Base-by-base conservation (phyloP, 2,329 filamentous ascomycete genomes). In the Scedosporium minutisporum region DNA sequence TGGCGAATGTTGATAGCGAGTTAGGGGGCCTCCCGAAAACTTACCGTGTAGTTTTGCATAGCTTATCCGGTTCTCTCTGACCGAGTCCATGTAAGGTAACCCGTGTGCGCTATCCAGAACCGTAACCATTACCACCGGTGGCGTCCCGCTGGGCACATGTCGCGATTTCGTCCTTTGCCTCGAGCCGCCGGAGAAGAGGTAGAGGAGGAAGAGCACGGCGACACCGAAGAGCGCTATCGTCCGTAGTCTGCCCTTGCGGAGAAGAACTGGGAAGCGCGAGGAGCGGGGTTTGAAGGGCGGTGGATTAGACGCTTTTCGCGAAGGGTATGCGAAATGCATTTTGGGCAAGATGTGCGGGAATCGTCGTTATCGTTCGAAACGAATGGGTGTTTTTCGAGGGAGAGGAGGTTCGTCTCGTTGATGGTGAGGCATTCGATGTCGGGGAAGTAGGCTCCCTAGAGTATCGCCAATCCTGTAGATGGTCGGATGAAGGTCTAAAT, bases 281-380 rank as follows among this genome's bases (percentile, higher is more conserved):
- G 82, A 80, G 70, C 86, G 82, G 58, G 83, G 80, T 66, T 82
- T 81, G 76, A 90, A 93, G 33, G 88, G 87, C 67, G 87, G 85
- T 67, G 89, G 85, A 71, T 88, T 86, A 67, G 90, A 93, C 71
- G 84, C 86, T 77, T 93, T 96, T 74, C 92, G 88, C 70, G 91
- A 85, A 62, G 92, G 92, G 69, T 96, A 87, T 66, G 93, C 91
- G 80, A 93, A 92, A 75, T 96, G 93, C 91, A 96, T 95, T 68
- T 69, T 79, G 70, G 65, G 66, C 63, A 65, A 59, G 21, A 29
- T 42, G 29, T n/a, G 55, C 7, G 55, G 7, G 6, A 38, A 14
- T 38, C 9, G 33, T 38, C 33, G 33, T 38, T 38, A 38, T 14
- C 10, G 33, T 38, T 38, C 33, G 33, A 38, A 38, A 38, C 33